Conservation (phyloP, 139 green algal genomes). For the Pleodorina starrii region DNA sequence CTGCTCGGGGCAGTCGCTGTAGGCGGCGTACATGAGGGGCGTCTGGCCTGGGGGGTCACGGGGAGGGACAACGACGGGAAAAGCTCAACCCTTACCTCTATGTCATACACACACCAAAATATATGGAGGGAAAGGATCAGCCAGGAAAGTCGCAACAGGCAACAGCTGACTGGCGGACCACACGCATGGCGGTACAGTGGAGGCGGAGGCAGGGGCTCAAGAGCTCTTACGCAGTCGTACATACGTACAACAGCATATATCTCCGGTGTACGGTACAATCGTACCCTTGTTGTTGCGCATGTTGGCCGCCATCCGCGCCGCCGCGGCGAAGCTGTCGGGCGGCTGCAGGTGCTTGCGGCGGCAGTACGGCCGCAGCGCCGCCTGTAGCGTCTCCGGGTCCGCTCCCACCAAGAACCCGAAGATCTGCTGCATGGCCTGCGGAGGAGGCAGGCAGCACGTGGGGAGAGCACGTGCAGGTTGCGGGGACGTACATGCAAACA, state of each 20-base stretch:
- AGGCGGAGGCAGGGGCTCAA: too few relatives aligned
- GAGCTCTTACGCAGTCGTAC: neutral
- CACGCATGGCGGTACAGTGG: too few relatives aligned
- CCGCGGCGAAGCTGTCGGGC: neutral
- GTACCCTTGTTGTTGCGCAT: constrained; percentile 22
- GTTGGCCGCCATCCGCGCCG: neutral
- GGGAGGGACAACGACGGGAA: neutral
- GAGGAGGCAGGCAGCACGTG: too few relatives aligned
- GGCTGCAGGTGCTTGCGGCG: neutral
- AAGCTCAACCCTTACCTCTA: neutral
- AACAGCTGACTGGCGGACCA: too few relatives aligned
- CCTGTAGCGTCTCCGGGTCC: neutral
- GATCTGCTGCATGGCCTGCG: neutral
- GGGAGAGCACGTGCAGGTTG: too few relatives aligned
- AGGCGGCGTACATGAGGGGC: constrained; percentile 32
- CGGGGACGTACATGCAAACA: too few relatives aligned
- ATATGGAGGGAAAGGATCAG: neutral
- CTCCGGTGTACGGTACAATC: neutral
- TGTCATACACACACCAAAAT: neutral
- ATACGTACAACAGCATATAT: neutral
- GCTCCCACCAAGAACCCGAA: neutral
- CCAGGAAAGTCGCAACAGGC: too few relatives aligned
- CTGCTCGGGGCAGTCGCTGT: neutral
- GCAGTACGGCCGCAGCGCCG: constrained; percentile 4
- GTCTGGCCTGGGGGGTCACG: constrained; percentile 15